phyloP scores from a whole-genome alignment of 2,329 filamentous ascomycete species.

The Epichloe uncinata region DNA sequence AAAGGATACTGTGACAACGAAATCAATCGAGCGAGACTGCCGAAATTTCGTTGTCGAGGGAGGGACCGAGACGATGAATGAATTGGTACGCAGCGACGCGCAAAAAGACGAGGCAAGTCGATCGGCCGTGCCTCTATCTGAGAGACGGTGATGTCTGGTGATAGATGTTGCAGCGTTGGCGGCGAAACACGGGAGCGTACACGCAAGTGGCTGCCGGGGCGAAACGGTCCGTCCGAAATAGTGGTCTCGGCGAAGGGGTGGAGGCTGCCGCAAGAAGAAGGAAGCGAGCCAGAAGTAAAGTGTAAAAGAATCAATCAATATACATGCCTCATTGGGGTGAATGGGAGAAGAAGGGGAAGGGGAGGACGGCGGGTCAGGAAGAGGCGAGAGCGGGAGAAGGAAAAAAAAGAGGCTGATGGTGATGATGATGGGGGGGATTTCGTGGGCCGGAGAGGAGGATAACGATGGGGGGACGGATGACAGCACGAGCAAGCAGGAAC shows the following conservation, averaged over 20 bases:
- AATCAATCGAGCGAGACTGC: not conserved
- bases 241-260: conserved; percentile 1
- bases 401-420: conserved; percentile 12
- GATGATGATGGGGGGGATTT: conserved; percentile 9
- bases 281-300: conserved; percentile 16
- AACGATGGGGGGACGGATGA: not conserved
- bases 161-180: not conserved
- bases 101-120: not conserved
- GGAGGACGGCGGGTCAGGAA: conserved; percentile 4
- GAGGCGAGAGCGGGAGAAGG: conserved; percentile 11
- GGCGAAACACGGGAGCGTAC: not conserved
- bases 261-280: conserved; percentile 2
- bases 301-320: conserved; percentile 22
- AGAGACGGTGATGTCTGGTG: not conserved
- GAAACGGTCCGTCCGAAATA: conserved; percentile 2
- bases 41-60: not conserved
- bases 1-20: conserved; percentile 16
- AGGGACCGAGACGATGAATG: not conserved
- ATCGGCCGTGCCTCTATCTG: not conserved
- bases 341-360: conserved; percentile 4
- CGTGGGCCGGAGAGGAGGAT: conserved; percentile 1
- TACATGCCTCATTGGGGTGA: conserved; percentile 22
- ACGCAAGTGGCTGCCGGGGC: not conserved
- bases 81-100: not conserved
- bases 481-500: conserved; percentile 1